A percentile compares a stretch with the other conserved stretches of the same genome.
These are phyloP conservation scores for Abrus precatorius DNA, from an alignment of 306 rosid species.

Conservation along the genomic window DNA sequence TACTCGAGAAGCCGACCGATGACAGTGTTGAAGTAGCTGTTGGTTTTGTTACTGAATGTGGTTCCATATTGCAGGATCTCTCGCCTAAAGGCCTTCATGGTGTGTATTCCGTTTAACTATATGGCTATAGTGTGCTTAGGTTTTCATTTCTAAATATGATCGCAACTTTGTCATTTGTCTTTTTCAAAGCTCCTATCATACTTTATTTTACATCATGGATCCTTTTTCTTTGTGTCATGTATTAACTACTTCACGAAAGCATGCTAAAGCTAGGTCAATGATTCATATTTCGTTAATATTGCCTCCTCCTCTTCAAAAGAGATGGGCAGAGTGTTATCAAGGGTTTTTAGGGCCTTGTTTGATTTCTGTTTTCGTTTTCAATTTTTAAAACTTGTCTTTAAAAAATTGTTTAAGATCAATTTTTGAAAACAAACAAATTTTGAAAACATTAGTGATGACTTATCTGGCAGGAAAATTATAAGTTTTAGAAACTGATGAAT, in stretches of 20 bases:
- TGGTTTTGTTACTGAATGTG: slow-evolving; percentile 93
- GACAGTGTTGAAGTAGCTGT: slow-evolving; percentile 99
- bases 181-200: neutral
- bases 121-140: slow-evolving; percentile 12
- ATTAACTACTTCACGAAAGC: neutral
- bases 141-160: slow-evolving; percentile 22
- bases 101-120: slow-evolving; percentile 56
- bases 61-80: slow-evolving; percentile 87
- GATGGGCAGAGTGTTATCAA: slow-evolving; percentile 11
- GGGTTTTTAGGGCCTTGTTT: neutral
- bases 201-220: neutral
- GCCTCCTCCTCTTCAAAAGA: neutral
- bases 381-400: too few species aligned
- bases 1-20: slow-evolving; percentile 90
- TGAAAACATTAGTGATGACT: too few species aligned
- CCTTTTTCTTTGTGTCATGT: slow-evolving; percentile 3
- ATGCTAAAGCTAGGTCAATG: slow-evolving; percentile 12
- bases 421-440: too few species aligned
- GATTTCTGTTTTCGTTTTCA: too few species aligned
- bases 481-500: too few species aligned
- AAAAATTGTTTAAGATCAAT: too few species aligned
- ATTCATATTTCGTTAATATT: neutral
- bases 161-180: neutral
- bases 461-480: too few species aligned
- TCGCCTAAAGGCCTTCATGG: slow-evolving; percentile 96